A percentile compares a stretch with the other conserved stretches of the same genome.
phyloP scores from a whole-genome alignment of 2,329 filamentous ascomycete species.

The Ascocoryne sarcoides region DNA sequence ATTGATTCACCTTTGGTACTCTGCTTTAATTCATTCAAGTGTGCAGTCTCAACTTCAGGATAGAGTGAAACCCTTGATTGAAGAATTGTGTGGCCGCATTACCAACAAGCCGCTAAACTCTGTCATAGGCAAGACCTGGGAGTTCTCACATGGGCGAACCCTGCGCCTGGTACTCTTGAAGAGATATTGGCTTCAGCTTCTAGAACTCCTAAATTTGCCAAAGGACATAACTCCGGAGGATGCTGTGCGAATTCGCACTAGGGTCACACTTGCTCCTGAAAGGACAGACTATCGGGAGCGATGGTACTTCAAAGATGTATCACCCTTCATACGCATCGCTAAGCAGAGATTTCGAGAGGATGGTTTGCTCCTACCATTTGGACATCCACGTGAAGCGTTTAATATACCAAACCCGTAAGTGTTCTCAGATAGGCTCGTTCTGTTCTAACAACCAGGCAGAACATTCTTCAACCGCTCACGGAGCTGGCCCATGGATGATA shows the following conservation, averaged over 20 bases:
- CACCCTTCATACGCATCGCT: neutral
- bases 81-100: neutral
- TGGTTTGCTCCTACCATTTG: neutral
- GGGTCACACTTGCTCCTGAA: conserved; percentile 7
- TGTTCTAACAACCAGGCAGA: neutral
- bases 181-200: conserved; percentile 5
- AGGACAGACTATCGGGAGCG: conserved; percentile 11
- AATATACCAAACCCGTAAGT: neutral
- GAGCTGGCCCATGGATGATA: neutral
- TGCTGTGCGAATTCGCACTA: conserved; percentile 3
- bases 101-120: neutral
- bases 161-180: neutral
- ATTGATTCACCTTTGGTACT: conserved; percentile 1
- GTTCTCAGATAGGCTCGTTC: neutral
- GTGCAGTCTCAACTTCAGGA: neutral
- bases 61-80: neutral
- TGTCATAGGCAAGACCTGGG: neutral
- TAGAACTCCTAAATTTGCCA: conserved; percentile 5
- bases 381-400: neutral
- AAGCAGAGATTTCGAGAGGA: neutral
- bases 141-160: neutral
- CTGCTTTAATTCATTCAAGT: neutral
- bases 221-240: conserved; percentile 4
- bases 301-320: neutral
- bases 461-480: neutral